phyloP scores from a whole-genome alignment of 139 green algal species.

The Zygnema circumcarinatum region DNA sequence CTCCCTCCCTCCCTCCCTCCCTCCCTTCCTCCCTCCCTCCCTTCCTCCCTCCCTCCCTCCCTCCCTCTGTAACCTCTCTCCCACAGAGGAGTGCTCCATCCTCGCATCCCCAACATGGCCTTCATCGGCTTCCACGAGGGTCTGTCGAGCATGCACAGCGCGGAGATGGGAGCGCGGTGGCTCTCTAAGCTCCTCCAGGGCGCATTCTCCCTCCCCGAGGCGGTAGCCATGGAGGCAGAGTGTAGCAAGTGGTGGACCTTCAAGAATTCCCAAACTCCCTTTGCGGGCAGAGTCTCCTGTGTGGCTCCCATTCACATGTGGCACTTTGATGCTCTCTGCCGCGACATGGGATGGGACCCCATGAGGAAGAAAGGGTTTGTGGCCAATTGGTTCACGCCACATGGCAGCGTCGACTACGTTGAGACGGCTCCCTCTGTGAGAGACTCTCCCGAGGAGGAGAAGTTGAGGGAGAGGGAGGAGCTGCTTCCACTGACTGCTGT shows the following conservation, averaged over 20 bases:
- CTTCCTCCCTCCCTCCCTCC: background rate
- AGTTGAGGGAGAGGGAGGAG: background rate
- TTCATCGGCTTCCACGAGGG: constrained; percentile 29
- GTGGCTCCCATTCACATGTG: constrained; percentile 12
- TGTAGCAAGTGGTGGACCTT: background rate
- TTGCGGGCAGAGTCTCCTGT: background rate
- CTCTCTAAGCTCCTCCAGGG: background rate
- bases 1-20: background rate
- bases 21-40: background rate
- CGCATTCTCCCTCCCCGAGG: background rate
- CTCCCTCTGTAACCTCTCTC: background rate
- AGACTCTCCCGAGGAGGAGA: background rate
- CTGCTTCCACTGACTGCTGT: no score
- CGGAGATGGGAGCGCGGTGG: constrained; percentile 23
- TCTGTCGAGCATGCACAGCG: background rate
- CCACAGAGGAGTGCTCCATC: constrained; percentile 19
- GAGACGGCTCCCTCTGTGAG: background rate
- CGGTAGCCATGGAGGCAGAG: constrained; percentile 9
- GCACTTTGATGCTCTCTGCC: constrained; percentile 5
- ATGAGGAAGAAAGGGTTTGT: background rate
- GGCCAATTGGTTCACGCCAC: background rate
- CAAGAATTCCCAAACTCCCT: background rate
- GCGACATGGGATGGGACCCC: constrained; percentile 27
- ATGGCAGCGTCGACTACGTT: constrained; percentile 15
- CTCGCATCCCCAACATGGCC: constrained; percentile 8